Evolutionary conservation across 2,329 filamentous ascomycete genomes (phyloP), one percentile per base, ranked within the genome.

Genomic region (Stachybotrys elegans): DNA sequence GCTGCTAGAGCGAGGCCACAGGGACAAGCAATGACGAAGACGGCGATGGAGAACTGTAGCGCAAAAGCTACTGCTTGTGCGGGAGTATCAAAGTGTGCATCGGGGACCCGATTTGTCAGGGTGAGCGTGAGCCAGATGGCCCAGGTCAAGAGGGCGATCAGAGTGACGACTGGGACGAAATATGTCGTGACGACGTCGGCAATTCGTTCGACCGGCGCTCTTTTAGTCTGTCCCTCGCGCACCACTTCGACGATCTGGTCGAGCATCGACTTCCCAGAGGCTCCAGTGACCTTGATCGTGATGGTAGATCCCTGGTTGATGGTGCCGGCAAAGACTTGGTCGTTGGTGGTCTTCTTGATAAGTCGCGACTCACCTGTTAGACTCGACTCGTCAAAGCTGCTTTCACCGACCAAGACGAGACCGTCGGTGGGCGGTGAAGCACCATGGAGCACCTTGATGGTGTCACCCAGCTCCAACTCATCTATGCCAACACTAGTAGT

Each of bases 381-480:
- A 48, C 89, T 94, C 11, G 89, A 91, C 62, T 97, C 92, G 57
- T 96, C 89, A 56, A 96, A 95, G 40, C 71, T 76, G 36, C 79
- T 81, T 40, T 80, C 73, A 4, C 79, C 83, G 48, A 75, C 62
- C 48, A 81, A 67, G 50, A 95, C 53, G 47, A 75, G 63, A 7
- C 91, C 91, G 59, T 96, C 92, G 5, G 85, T 88, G 1, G 92
- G 87, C 0, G 92, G 92, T 1, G 90, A 95, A 2, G 80, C 77
- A 3, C 92, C 92, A 47, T 91, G 81, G 2, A 82, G 78, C 3
- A 97, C 78, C 42, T 82, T 79, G 35, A 96, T 86, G 1, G 76
- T 63, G 53, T 93, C 88, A 2, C 85, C 86, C 46, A 80, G 72
- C 49, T 93, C 88, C 1, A 95, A 72, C 38, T 88, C 68, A 52